Evolutionary conservation across 2,329 filamentous ascomycete species (phyloP).

Genomic region (Talaromyces verruculosus): DNA sequence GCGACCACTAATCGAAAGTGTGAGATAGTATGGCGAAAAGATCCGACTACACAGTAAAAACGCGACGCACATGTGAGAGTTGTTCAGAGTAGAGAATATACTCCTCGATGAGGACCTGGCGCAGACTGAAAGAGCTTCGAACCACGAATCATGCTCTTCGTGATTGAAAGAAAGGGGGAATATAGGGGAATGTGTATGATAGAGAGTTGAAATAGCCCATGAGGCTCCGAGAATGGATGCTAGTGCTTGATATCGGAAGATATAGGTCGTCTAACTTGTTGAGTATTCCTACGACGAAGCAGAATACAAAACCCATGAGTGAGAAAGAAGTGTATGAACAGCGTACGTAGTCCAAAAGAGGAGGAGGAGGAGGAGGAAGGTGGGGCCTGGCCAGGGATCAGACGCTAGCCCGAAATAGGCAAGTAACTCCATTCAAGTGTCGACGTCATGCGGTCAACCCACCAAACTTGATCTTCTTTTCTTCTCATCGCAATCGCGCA

Average conservation of each 20-base stretch:
- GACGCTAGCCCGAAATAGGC: not conserved
- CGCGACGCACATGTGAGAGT: not conserved
- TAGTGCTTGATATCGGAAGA: not conserved
- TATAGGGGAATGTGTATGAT: not conserved
- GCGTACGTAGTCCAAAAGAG: not conserved
- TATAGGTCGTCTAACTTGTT: not conserved
- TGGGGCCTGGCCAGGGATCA: not conserved
- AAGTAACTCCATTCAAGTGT: not conserved
- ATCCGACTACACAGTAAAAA: slow-evolving; percentile 11
- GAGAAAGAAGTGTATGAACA: not conserved
- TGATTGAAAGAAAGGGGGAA: not conserved
- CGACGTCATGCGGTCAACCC: slow-evolving; percentile 1
- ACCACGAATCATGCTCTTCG: not conserved
- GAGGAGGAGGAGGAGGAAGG: not conserved
- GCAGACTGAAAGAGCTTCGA: not conserved
- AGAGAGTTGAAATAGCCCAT: not conserved
- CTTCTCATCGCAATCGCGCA: not conserved
- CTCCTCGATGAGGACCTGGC: not conserved
- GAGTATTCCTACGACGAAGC: not conserved
- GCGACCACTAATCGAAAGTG: not conserved
- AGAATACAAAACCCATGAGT: not conserved
- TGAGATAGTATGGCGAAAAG: not conserved
- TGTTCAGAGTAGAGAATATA: not conserved
- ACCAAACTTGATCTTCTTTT: not conserved
- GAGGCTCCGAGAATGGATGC: not conserved